Percentiles rank a stretch among this genome's conserved stretches.
These are phyloP conservation scores for Oidiodendron maius DNA, from an alignment of 495 filamentous ascomycete species.

Conservation along the genomic window DNA sequence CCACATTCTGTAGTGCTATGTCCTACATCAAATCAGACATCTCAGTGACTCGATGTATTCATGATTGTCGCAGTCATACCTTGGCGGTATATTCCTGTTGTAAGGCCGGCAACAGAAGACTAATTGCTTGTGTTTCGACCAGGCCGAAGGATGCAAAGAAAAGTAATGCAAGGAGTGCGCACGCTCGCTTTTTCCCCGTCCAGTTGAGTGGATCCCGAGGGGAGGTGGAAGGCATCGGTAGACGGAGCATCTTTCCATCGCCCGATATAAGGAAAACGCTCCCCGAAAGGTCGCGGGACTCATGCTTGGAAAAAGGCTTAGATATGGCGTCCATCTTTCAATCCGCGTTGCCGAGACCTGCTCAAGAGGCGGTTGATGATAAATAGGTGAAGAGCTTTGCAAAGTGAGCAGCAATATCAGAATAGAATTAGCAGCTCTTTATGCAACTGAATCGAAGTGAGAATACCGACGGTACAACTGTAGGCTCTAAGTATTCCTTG, in stretches of 20 bases:
- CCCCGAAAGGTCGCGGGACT: neutral
- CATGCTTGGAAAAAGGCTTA: too few relatives aligned
- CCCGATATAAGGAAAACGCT: conserved; percentile 3
- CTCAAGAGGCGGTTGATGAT: too few relatives aligned
- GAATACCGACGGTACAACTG: too few relatives aligned
- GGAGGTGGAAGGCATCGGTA: conserved; percentile 11
- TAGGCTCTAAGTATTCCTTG: too few relatives aligned
- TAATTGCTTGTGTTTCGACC: conserved; percentile 4
- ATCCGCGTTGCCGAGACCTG: too few relatives aligned
- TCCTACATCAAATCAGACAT: too few relatives aligned
- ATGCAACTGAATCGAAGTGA: too few relatives aligned
- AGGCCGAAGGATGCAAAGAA: conserved; percentile 1
- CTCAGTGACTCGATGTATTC: neutral
- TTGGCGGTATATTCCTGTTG: conserved; percentile 4
- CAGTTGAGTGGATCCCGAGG: conserved; percentile 13
- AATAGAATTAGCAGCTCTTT: too few relatives aligned
- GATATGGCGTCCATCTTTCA: too few relatives aligned
- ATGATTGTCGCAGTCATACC: conserved; percentile 1
- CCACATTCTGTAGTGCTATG: neutral
- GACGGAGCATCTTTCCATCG: conserved; percentile 5
- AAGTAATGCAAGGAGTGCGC: conserved; percentile 1
- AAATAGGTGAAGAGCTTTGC: too few relatives aligned
- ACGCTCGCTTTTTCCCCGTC: neutral
- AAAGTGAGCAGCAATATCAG: too few relatives aligned
- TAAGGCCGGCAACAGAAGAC: conserved; percentile 1